phyloP scores from a whole-genome alignment of 106 monocot species.

The Dioscorea alata region DNA sequence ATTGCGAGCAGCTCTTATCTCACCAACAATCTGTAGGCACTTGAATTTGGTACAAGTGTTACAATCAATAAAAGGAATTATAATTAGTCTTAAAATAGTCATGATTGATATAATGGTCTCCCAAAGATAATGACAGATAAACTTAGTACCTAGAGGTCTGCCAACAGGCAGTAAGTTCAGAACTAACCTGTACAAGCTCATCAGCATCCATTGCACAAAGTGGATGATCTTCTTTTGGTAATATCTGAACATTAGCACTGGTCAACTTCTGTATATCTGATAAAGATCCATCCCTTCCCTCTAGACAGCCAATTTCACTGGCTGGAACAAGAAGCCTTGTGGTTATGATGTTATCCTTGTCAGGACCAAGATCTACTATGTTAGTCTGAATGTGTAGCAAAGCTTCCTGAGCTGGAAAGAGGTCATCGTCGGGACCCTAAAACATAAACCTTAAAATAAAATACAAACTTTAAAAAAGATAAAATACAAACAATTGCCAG shows the following conservation, averaged over 20 bases:
- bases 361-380: slow-evolving; percentile 90
- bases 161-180: background rate
- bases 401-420: slow-evolving; percentile 99
- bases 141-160: no score
- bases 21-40: slow-evolving; percentile 89
- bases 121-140: no score
- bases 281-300: slow-evolving; percentile 63
- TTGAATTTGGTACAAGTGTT: no score
- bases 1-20: slow-evolving; percentile 81
- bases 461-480: no score
- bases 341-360: slow-evolving; percentile 88
- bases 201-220: slow-evolving; percentile 66
- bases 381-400: slow-evolving; percentile 86
- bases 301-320: slow-evolving; percentile 63
- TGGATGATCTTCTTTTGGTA: slow-evolving; percentile 77
- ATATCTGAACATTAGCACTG: slow-evolving; percentile 72
- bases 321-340: slow-evolving; percentile 82
- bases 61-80: no score
- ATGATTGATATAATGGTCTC: no score
- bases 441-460: background rate
- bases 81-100: no score
- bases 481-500: no score
- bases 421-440: slow-evolving; percentile 90
- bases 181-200: slow-evolving; percentile 82
- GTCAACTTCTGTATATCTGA: slow-evolving; percentile 58